Conservation (phyloP, 495 filamentous ascomycete species). For the Aspergillus avenaceus region DNA sequence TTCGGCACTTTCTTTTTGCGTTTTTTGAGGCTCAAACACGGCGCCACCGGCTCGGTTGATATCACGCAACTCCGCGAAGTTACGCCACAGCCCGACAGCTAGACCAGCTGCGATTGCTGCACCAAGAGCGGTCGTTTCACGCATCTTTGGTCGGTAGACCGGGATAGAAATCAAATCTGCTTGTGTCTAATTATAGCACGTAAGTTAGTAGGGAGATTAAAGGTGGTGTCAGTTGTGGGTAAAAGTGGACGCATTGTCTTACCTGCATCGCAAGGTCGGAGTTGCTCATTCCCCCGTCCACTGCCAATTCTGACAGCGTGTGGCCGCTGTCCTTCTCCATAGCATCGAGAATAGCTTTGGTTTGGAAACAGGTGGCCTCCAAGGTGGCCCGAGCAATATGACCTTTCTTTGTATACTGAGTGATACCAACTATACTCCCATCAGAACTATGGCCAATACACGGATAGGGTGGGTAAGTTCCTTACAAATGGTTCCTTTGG, state of each 20-base stretch:
- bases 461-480: neutral
- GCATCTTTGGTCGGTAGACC: slow-evolving; percentile 59
- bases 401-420: slow-evolving; percentile 83
- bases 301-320: slow-evolving; percentile 70
- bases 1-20: slow-evolving; percentile 51
- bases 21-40: slow-evolving; percentile 69
- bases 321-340: slow-evolving; percentile 94
- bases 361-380: slow-evolving; percentile 94
- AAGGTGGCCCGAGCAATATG: slow-evolving; percentile 93
- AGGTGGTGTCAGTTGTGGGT: neutral
- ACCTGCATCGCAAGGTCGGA: slow-evolving; percentile 90
- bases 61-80: slow-evolving; percentile 71
- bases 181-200: slow-evolving; percentile 28
- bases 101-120: slow-evolving; percentile 95
- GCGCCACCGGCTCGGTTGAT: slow-evolving; percentile 71
- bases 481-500: slow-evolving; percentile 83
- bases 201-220: neutral
- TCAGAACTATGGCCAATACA: neutral
- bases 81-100: slow-evolving; percentile 76
- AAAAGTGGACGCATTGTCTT: neutral
- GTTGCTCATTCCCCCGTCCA: slow-evolving; percentile 93
- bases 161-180: slow-evolving; percentile 42
- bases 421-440: slow-evolving; percentile 67
- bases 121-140: slow-evolving; percentile 88
- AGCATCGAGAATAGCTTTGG: slow-evolving; percentile 87